A percentile compares a stretch with the other conserved stretches of the same genome.
These are phyloP conservation scores for Phytophthora uliginosa DNA, from an alignment of 352 stramenopile genomes.

Conservation along the genomic window DNA sequence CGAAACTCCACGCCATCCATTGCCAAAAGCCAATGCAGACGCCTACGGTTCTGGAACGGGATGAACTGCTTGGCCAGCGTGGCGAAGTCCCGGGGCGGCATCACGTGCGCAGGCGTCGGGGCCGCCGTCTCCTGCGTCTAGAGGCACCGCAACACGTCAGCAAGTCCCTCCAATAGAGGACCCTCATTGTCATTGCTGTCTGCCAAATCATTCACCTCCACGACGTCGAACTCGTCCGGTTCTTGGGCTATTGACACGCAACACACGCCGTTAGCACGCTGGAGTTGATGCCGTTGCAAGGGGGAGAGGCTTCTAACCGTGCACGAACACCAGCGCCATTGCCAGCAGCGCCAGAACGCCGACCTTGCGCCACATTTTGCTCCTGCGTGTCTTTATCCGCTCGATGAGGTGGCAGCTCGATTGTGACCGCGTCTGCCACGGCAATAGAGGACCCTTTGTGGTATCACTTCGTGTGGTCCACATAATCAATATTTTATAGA, in stretches of 20 bases:
- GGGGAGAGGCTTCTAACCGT: slow-evolving; percentile 19
- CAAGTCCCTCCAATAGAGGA: not conserved
- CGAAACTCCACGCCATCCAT: not conserved
- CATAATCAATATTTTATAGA: no score
- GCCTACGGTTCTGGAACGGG: slow-evolving; percentile 46
- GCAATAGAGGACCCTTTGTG: no score
- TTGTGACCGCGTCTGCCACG: not conserved
- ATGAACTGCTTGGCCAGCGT: slow-evolving; percentile 43
- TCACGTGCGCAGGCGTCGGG: slow-evolving; percentile 8
- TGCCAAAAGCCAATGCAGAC: slow-evolving; percentile 6
- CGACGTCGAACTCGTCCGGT: slow-evolving; percentile 59
- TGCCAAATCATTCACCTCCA: slow-evolving; percentile 24
- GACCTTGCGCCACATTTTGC: slow-evolving; percentile 45
- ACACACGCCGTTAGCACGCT: not conserved
- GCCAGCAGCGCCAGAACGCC: slow-evolving; percentile 40
- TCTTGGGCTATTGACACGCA: slow-evolving; percentile 42
- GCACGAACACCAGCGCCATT: slow-evolving; percentile 36
- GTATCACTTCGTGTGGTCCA: no score
- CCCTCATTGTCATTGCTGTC: not conserved
- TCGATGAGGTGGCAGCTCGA: not conserved
- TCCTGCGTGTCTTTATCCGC: slow-evolving; percentile 12
- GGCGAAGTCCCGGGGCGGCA: slow-evolving; percentile 28
- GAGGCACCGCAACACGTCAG: not conserved
- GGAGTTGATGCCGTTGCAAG: not conserved
- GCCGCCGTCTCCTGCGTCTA: slow-evolving; percentile 22